A percentile compares a stretch with the other conserved stretches of the same genome.
Evolutionary conservation across 176 grass and related monocot species (phyloP).

Genomic region (Tillandsia fasciculata): DNA sequence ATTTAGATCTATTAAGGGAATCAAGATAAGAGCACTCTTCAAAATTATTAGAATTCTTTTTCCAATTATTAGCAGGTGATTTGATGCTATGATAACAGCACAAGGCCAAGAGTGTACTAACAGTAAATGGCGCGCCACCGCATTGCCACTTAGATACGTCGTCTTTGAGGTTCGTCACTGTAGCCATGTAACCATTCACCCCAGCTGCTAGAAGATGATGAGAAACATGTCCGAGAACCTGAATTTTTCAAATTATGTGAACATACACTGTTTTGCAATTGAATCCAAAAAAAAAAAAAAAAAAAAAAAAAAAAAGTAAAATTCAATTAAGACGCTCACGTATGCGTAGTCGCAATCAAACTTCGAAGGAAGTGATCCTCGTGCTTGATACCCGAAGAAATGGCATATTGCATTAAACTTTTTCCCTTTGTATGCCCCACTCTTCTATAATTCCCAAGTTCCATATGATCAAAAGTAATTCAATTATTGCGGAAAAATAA

Average conservation of each 20-base stretch:
- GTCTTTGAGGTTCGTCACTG: conserved; percentile 56
- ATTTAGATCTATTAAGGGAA: too few relatives aligned
- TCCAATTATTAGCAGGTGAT: background rate
- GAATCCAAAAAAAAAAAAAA: too few relatives aligned
- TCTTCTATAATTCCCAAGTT: conserved; percentile 29
- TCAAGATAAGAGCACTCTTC: background rate
- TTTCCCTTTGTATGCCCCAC: conserved; percentile 56
- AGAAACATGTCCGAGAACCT: conserved; percentile 51
- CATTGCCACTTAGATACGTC: conserved; percentile 53
- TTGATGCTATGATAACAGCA: conserved; percentile 1
- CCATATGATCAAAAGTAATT: background rate
- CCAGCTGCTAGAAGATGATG: conserved; percentile 42
- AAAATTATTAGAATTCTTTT: background rate
- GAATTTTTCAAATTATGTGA: background rate
- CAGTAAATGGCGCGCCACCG: conserved; percentile 48
- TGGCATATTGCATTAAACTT: conserved; percentile 68
- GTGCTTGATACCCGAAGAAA: conserved; percentile 70
- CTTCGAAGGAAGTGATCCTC: conserved; percentile 52
- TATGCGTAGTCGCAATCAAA: conserved; percentile 73
- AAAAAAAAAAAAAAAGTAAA: background rate
- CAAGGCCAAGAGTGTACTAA: conserved; percentile 11
- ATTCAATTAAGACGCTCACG: conserved; percentile 19
- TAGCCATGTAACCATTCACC: conserved; percentile 69
- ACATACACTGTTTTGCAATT: too few relatives aligned
- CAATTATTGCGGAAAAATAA: background rate